phyloP scores from a whole-genome alignment of 345 rosid genomes.

The Camelina hispida region DNA sequence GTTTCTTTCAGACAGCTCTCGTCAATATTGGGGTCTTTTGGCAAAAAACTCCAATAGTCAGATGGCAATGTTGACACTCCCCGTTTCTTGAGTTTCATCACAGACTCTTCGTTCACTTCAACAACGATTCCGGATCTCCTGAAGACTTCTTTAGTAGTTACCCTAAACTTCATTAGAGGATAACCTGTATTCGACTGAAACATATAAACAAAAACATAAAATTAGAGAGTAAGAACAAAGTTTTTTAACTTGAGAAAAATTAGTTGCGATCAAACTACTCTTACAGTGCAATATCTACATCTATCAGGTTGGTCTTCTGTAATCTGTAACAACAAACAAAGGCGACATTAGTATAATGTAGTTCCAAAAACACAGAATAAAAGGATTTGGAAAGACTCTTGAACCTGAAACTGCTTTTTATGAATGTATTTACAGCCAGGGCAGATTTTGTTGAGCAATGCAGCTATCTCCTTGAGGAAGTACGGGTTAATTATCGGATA shows the following conservation, averaged over 20 bases:
- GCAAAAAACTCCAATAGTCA: slow-evolving; percentile 85
- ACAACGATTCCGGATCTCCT: slow-evolving; percentile 63
- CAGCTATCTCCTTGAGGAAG: slow-evolving; percentile 66
- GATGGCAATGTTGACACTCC: slow-evolving; percentile 51
- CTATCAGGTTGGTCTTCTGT: slow-evolving; percentile 48
- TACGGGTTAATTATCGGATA: slow-evolving; percentile 68
- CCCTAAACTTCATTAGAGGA: slow-evolving; percentile 77
- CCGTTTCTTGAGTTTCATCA: slow-evolving; percentile 43
- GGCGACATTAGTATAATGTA: slow-evolving; percentile 10
- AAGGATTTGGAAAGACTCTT: neutral
- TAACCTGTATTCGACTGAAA: slow-evolving; percentile 55
- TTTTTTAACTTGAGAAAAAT: neutral
- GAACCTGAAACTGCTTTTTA: slow-evolving; percentile 51
- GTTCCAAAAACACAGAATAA: neutral
- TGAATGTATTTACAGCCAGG: slow-evolving; percentile 84
- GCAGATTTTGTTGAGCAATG: slow-evolving; percentile 73
- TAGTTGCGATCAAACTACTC: slow-evolving; percentile 29
- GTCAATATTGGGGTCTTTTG: slow-evolving; percentile 60
- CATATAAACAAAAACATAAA: neutral
- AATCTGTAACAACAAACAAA: slow-evolving; percentile 50
- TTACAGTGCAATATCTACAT: slow-evolving; percentile 86
- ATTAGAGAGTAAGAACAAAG: slow-evolving; percentile 16
- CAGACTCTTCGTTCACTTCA: slow-evolving; percentile 58
- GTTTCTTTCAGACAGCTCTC: slow-evolving; percentile 55
- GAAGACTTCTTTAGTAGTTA: slow-evolving; percentile 64